Evolutionary conservation across 345 rosid species (phyloP), one percentile per base, ranked within the genome.

Genomic region (Abelmoschus esculentus): DNA sequence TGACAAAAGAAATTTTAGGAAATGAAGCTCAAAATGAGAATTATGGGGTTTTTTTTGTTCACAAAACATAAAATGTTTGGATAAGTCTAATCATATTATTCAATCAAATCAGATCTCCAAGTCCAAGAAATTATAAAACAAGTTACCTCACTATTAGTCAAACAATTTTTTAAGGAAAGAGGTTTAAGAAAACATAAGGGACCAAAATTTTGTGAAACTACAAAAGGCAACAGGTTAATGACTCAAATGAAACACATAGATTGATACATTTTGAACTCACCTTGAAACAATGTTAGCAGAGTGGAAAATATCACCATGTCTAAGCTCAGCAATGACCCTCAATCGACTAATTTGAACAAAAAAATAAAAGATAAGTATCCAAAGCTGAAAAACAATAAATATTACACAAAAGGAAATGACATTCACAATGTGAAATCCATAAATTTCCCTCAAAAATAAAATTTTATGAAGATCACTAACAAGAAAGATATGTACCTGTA

Each of bases 301-400:
- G 70, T 85, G 84, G 69, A 83, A 78, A 54, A 77, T 74, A 75
- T 82, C 89, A 31, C 78, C 84, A 67, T 85, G 86, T 62, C 86
- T 76, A 65, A 82, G 80, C 73, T 87, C 87, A 72, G 89, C 84
- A 71, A 85, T 79, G 74, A 79, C 85, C 78, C 82, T 83, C 77
- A 87, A 65, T 63, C 80, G 84, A 72, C 89, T 87, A 73, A 6
- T 70, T 74, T 71, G 66, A 70, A 76, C 70, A 61, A 5, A 73
- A 15, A 49, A 44, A 0, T 47, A 49, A 49, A 49, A 49, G 6
- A 49, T 49, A 49, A 49, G 17, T 49, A 2, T 49, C 6, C 14
- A 49, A 49, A 49, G 53, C 5, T 14, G 17, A 49, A 49, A 49
- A 34, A 57, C 0, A 40, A 57, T 1, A 49, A 22, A 58, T 22